Evolutionary conservation across 805 yeast species (phyloP).

Genomic region (Candida fluviatilis): DNA sequence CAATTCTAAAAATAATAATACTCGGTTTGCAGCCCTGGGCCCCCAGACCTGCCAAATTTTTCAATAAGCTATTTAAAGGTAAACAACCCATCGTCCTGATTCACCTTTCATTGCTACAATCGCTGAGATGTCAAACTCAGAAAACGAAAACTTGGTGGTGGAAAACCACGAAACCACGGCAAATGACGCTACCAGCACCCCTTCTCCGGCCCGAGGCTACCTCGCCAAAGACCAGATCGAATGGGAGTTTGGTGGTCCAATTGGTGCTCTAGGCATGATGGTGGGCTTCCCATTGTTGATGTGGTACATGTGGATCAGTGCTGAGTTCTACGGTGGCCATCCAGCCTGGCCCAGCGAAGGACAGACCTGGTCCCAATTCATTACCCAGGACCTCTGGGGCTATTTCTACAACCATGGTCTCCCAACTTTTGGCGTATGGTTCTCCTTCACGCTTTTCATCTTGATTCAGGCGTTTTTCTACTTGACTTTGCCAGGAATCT

Average conservation of each 20-base stretch:
- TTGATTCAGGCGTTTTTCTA: slow-evolving; percentile 68
- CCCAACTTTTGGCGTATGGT: slow-evolving; percentile 62
- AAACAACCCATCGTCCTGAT: not conserved
- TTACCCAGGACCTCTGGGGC: slow-evolving; percentile 35
- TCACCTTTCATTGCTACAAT: not conserved
- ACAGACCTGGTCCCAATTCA: slow-evolving; percentile 52
- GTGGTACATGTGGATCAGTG: slow-evolving; percentile 96
- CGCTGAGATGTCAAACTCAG: not conserved
- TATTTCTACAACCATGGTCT: slow-evolving; percentile 49
- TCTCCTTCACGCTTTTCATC: slow-evolving; percentile 67
- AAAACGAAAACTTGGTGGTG: not conserved
- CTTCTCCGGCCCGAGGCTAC: slow-evolving; percentile 18
- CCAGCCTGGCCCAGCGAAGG: slow-evolving; percentile 64
- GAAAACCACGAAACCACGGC: not conserved
- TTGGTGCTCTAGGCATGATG: slow-evolving; percentile 90
- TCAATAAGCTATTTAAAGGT: not conserved
- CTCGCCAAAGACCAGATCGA: slow-evolving; percentile 50
- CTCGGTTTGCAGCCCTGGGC: not conserved
- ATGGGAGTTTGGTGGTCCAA: slow-evolving; percentile 91
- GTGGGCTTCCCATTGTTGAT: slow-evolving; percentile 86
- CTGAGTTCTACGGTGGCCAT: slow-evolving; percentile 70
- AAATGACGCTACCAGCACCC: not conserved
- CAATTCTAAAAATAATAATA: not conserved
- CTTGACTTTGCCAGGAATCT: slow-evolving; percentile 83
- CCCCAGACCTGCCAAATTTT: not conserved